Base-by-base conservation (phyloP, 2,329 filamentous ascomycete genomes). In the Dothidotthia symphoricarpi region DNA sequence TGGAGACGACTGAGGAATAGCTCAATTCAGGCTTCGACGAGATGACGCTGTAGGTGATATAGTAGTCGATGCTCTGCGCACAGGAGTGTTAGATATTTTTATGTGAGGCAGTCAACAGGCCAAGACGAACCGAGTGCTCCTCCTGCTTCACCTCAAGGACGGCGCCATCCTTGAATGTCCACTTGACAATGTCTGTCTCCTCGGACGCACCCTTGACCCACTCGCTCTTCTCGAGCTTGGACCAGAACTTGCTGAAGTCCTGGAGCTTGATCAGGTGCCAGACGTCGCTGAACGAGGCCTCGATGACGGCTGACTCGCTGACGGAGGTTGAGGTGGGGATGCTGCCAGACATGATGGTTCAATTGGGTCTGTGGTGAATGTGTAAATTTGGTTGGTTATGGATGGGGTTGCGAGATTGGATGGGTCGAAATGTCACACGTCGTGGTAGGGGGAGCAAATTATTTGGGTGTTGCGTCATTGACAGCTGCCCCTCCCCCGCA, bases 231-330 rank as follows among this genome's bases (percentile, higher is more conserved):
- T 75, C 70, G 29, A 87, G 74, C 47, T 77, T 76, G 29, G 73
- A 70, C 80, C 81, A 86, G 73, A 84, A 87, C 58, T 77, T 75
- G 70, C 69, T 66, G 68, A 87, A 86, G 64, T 82, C 75, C 65
- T 80, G 76, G 26, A 86, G 79, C 75, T 86, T 86, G 77, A 86
- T 82, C 57, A 80, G 73, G 72, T 86, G 83, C 83, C 83, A 87
- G 63, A 86, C 82, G 51, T 77, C 67, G 57, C 75, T 75, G 63
- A 86, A 76, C 24, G 78, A 78, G 25, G 82, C 82, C 53, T 78
- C 74, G 68, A 87, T 85, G 66, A 87, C 81, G 59, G 79, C 75
- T 39, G 77, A 81, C 70, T 85, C 82, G 53, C 74, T 70, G 57
- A 85, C 80, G 16, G 78, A 82, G 55, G 80, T 83, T 43, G 80